These are phyloP conservation scores for Pyrus hybrid DNA, from an alignment of 331 rosid species.

Conservation along the genomic window DNA sequence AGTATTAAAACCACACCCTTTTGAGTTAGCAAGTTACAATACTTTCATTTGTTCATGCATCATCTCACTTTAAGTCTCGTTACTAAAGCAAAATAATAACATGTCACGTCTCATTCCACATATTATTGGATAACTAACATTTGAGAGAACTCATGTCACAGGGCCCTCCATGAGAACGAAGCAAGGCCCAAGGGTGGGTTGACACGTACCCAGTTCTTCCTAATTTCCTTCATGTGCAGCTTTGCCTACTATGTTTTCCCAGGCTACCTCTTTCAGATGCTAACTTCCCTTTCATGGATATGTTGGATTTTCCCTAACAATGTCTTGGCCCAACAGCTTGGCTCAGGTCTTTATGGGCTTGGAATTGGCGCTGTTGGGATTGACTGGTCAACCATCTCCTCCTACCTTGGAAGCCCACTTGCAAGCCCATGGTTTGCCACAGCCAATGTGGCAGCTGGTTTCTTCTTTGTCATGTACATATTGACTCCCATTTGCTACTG, in stretches of 20 bases:
- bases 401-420: slow-evolving; percentile 91
- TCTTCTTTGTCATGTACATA: slow-evolving; percentile 53
- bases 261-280: slow-evolving; percentile 54
- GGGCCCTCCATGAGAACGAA: slow-evolving; percentile 75
- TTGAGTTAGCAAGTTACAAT: no score
- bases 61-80: neutral
- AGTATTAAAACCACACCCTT: no score
- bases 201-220: slow-evolving; percentile 55
- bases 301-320: slow-evolving; percentile 68
- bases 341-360: slow-evolving; percentile 76
- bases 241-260: slow-evolving; percentile 71
- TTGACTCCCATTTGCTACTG: slow-evolving; percentile 70
- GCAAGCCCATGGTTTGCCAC: slow-evolving; percentile 99
- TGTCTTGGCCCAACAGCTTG: slow-evolving; percentile 72
- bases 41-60: neutral
- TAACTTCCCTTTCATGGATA: slow-evolving; percentile 64
- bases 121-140: neutral
- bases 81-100: neutral
- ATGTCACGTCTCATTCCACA: neutral
- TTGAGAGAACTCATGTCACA: neutral
- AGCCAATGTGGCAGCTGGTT: slow-evolving; percentile 84
- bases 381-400: slow-evolving; percentile 81
- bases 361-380: slow-evolving; percentile 62
- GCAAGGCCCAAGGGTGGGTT: slow-evolving; percentile 45
- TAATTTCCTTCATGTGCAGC: slow-evolving; percentile 61